Evolutionary conservation across 2,329 filamentous ascomycete species (phyloP).

Genomic region (Leptographium lundbergii): DNA sequence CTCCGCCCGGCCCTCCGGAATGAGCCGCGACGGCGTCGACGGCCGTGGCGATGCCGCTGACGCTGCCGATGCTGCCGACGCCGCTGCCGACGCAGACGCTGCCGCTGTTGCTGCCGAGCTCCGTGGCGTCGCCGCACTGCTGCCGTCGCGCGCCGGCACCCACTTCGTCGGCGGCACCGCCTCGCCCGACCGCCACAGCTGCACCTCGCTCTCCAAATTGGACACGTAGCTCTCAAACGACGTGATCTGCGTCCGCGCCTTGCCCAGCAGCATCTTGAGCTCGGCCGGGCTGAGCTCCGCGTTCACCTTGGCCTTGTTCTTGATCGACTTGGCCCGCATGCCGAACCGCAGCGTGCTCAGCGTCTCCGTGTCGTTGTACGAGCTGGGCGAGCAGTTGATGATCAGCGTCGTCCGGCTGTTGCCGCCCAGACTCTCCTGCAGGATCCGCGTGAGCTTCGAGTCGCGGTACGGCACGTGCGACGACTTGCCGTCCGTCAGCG

Average conservation of each 20-base stretch:
- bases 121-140: slow-evolving; percentile 29
- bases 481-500: slow-evolving; percentile 92
- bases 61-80: slow-evolving; percentile 16
- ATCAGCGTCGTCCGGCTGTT: slow-evolving; percentile 98
- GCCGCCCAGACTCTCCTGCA: slow-evolving; percentile 94
- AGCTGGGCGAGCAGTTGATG: slow-evolving; percentile 98
- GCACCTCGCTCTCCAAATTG: slow-evolving; percentile 72
- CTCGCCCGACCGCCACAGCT: slow-evolving; percentile 79
- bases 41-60: slow-evolving; percentile 39
- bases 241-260: slow-evolving; percentile 79
- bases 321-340: slow-evolving; percentile 94
- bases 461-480: slow-evolving; percentile 94
- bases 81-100: slow-evolving; percentile 18
- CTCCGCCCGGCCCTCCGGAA: slow-evolving; percentile 47
- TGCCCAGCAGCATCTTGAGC: slow-evolving; percentile 84
- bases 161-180: slow-evolving; percentile 79
- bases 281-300: slow-evolving; percentile 92
- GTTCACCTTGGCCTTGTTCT: slow-evolving; percentile 99
- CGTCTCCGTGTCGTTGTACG: slow-evolving; percentile 94
- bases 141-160: slow-evolving; percentile 42
- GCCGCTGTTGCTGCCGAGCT: slow-evolving; percentile 37
- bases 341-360: slow-evolving; percentile 86
- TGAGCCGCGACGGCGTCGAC: slow-evolving; percentile 37
- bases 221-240: slow-evolving; percentile 81
- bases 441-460: slow-evolving; percentile 90